A percentile compares a stretch with the other conserved stretches of the same genome.
These are phyloP conservation scores for Jatropha podagrica DNA, from an alignment of 441 rosid genomes.

Conservation along the genomic window DNA sequence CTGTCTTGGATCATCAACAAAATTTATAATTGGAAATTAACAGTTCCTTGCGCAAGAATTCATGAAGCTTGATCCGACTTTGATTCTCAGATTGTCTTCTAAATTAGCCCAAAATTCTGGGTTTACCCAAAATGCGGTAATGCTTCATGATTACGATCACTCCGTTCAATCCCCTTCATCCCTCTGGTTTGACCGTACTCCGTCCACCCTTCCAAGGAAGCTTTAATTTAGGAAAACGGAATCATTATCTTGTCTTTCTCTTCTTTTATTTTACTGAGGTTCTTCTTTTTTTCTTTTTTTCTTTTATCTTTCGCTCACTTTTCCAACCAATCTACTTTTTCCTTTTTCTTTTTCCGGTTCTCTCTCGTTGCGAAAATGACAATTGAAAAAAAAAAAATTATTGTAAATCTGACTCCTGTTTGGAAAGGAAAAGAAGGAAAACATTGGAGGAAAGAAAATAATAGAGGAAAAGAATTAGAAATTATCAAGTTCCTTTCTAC, in stretches of 20 bases:
- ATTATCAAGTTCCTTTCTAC: too few relatives aligned
- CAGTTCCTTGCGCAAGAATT: constrained; percentile 18
- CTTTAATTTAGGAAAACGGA: neutral
- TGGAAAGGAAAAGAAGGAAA: too few relatives aligned
- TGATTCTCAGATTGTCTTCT: constrained; percentile 9
- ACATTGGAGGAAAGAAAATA: too few relatives aligned
- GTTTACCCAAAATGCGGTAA: neutral
- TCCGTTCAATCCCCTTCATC: neutral
- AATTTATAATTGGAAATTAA: too few relatives aligned
- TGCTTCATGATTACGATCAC: constrained; percentile 17
- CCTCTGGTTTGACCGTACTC: neutral
- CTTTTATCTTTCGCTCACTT: neutral
- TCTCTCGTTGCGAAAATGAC: neutral
- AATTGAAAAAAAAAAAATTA: neutral
- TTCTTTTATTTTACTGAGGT: neutral
- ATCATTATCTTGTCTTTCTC: neutral
- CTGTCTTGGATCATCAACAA: neutral
- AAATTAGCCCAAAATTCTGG: neutral
- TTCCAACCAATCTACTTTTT: neutral
- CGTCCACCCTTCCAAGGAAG: neutral
- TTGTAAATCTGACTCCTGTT: too few relatives aligned
- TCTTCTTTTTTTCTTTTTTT: too few relatives aligned
- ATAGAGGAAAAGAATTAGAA: too few relatives aligned
- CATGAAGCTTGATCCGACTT: constrained; percentile 17
- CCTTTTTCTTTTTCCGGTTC: neutral